phyloP scores from a whole-genome alignment of 2,329 filamentous ascomycete species.

The Trichoderma brevicompactum region DNA sequence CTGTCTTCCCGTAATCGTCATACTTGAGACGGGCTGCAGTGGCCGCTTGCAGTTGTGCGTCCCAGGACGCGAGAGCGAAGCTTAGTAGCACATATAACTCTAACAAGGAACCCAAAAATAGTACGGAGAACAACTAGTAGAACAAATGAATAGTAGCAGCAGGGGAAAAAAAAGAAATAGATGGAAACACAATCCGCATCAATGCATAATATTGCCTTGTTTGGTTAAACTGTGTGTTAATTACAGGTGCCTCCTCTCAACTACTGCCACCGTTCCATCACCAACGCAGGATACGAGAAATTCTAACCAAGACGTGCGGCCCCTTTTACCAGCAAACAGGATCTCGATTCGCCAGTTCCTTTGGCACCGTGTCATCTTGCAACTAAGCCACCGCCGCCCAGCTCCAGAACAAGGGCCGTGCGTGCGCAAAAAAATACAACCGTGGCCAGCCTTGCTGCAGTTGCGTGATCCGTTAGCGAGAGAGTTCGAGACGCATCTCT shows the following conservation, averaged over 20 bases:
- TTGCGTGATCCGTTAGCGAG: neutral
- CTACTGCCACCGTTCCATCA: slow-evolving; percentile 6
- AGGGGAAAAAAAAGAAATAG: neutral
- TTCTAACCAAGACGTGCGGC: slow-evolving; percentile 13
- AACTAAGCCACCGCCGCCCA: slow-evolving; percentile 10
- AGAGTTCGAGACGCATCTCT: neutral
- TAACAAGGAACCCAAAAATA: neutral
- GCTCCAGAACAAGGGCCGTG: slow-evolving; percentile 13
- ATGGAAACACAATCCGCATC: neutral
- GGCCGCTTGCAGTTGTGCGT: slow-evolving; percentile 24
- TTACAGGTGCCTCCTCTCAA: neutral
- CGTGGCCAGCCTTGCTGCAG: neutral
- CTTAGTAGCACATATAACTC: neutral
- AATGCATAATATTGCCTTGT: slow-evolving; percentile 17
- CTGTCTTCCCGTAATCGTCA: slow-evolving; percentile 19
- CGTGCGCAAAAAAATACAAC: neutral
- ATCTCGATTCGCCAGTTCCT: slow-evolving; percentile 20
- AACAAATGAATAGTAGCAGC: neutral
- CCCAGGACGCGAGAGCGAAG: slow-evolving; percentile 12
- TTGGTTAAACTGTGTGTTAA: slow-evolving; percentile 18
- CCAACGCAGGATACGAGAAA: slow-evolving; percentile 19
- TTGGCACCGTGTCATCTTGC: slow-evolving; percentile 22
- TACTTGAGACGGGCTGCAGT: slow-evolving; percentile 7
- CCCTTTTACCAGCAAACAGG: slow-evolving; percentile 12
- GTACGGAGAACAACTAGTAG: neutral